These are phyloP conservation scores for Candolleomyces eurysporus DNA, from an alignment of 768 basidiomycete genomes.

Conservation along the genomic window DNA sequence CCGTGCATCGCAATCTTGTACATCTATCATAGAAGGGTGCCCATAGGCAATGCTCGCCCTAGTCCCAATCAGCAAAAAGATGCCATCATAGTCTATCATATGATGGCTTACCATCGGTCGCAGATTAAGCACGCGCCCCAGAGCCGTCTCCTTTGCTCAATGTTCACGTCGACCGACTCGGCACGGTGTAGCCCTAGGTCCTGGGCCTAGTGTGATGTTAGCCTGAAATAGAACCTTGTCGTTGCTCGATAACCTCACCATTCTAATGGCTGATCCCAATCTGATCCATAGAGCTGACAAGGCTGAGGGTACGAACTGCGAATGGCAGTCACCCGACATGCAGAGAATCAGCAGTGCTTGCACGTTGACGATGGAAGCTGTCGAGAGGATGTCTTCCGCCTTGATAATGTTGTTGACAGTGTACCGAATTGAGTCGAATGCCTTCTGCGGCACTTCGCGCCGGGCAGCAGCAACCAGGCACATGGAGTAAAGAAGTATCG, in stretches of 20 bases:
- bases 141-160: conserved; percentile 84
- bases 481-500: conserved; percentile 88
- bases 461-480: conserved; percentile 89
- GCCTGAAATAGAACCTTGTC: not conserved
- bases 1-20: conserved; percentile 94
- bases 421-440: conserved; percentile 89
- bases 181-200: conserved; percentile 94
- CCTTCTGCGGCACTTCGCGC: conserved; percentile 75
- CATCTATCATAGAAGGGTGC: conserved; percentile 94
- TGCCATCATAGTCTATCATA: conserved; percentile 4
- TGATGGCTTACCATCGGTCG: conserved; percentile 75
- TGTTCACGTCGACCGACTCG: conserved; percentile 77
- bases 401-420: conserved; percentile 87
- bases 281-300: conserved; percentile 86
- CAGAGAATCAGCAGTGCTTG: conserved; percentile 84
- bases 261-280: conserved; percentile 85
- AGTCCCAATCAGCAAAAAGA: conserved; percentile 11
- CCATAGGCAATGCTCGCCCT: conserved; percentile 90
- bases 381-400: conserved; percentile 87
- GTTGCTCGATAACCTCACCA: conserved; percentile 54
- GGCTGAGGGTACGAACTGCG: conserved; percentile 82
- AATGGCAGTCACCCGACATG: conserved; percentile 90
- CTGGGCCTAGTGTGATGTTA: conserved; percentile 65
- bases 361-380: conserved; percentile 80
- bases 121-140: conserved; percentile 96